Evolutionary conservation across 2,329 filamentous ascomycete genomes (phyloP), one percentile per base, ranked within the genome.

Genomic region (Clonostachys chloroleuca): DNA sequence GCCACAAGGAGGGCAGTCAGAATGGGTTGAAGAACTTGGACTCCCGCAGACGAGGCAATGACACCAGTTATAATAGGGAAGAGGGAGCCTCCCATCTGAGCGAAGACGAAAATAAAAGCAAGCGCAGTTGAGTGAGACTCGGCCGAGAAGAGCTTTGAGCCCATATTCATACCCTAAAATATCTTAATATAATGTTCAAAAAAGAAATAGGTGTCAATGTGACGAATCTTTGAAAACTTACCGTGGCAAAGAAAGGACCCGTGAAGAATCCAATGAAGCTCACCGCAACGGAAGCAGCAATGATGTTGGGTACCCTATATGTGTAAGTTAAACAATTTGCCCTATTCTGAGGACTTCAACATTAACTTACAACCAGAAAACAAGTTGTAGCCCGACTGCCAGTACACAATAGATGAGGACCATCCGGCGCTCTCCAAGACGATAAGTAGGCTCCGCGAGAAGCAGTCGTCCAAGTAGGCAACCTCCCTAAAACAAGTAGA

Each of bases 351-450:
- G 36, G 14, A n/a, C 36, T n/a, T 39, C n/a, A 39, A 18, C 6
- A 3, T 13, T 2, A 5, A 62, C 66, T 53, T 46, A 78, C 59
- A 81, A 63, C 81, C 81, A 84, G 44, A 84, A 84, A 0, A 83
- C 62, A 8, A 84, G 55, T 52, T 84, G 80, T 2, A 84, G 57
- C 0, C 58, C 76, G 1, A 84, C 63, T 45, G 75, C 74, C 0
- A 81, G 49, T 3, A 73, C 55, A 30, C 70, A 70, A 44, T 82
- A 86, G 0, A 77, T 40, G 2, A 81, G 64, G 1, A 83, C 59
- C 78, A 84, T 83, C 5, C 69, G 66, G n/a, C 75, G 68, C 52
- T 84, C 78, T 0, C 83, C 83, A 16, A 75, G 74, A 1, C 79
- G 68, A 57, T 82, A 73, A 0, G 76, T 83, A 0, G 80, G 78